Conservation (phyloP, 2,329 filamentous ascomycete genomes). For the Hirsutella minnesotensis region DNA sequence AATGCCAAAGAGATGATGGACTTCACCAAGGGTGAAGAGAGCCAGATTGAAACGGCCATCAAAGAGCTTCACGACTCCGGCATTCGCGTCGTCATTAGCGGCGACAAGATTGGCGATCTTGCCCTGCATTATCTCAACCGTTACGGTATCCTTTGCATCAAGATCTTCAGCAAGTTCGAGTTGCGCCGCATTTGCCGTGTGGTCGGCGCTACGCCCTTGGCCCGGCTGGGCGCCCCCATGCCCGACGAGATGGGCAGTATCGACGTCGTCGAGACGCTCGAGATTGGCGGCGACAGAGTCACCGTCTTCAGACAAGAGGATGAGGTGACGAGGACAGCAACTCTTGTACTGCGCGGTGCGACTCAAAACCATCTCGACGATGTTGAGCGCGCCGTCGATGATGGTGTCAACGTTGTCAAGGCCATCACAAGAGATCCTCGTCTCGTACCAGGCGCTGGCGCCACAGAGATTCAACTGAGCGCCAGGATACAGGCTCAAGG, state of each 20-base stretch:
- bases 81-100: constrained; percentile 81
- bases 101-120: constrained; percentile 87
- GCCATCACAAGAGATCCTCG: constrained; percentile 89
- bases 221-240: constrained; percentile 92
- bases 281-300: constrained; percentile 95
- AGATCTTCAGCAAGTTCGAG: constrained; percentile 97
- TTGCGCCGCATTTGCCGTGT: constrained; percentile 89
- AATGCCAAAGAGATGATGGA: constrained; percentile 98
- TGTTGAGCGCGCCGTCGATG: constrained; percentile 90
- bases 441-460: constrained; percentile 86
- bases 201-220: constrained; percentile 91
- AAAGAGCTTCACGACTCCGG: constrained; percentile 95
- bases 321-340: constrained; percentile 84
- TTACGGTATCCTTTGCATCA: constrained; percentile 90
- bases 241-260: constrained; percentile 98
- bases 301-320: constrained; percentile 97
- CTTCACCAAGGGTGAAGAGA: constrained; percentile 94
- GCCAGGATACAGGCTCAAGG: constrained; percentile 84
- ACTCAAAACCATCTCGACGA: constrained; percentile 98
- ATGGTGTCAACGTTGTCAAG: constrained; percentile 97
- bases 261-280: constrained; percentile 90
- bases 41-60: constrained; percentile 77
- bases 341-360: constrained; percentile 84
- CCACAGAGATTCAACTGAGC: constrained; percentile 86
- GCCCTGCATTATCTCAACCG: constrained; percentile 97